Conservation (phyloP, 345 rosid species). For the Limnanthes douglasii region DNA sequence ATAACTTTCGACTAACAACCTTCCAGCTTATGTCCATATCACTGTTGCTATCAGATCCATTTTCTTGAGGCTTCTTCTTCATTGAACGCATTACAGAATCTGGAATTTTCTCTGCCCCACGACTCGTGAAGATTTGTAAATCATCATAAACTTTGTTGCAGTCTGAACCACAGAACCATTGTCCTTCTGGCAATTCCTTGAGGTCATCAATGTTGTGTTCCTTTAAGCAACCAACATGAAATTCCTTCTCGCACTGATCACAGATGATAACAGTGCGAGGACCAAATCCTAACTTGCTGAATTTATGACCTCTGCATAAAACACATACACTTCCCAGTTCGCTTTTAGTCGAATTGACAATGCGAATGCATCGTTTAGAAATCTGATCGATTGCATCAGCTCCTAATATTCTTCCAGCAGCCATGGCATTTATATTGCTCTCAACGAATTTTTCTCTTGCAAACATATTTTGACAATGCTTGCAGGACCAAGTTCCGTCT, state of each 20-base stretch:
- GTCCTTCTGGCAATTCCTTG: conserved; percentile 18
- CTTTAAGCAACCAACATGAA: conserved; percentile 85
- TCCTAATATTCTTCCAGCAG: conserved; percentile 86
- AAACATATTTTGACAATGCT: conserved; percentile 42
- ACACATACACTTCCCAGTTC: conserved; percentile 71
- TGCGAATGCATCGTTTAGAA: conserved; percentile 73
- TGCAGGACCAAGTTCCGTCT: conserved; percentile 71
- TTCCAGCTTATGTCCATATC: conserved; percentile 26
- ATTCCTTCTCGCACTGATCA: conserved; percentile 96
- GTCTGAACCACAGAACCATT: conserved; percentile 79
- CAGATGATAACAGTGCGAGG: conserved; percentile 79
- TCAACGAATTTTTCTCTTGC: conserved; percentile 61
- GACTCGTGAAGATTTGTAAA: conserved; percentile 34
- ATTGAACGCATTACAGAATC: conserved; percentile 27
- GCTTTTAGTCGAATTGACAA: conserved; percentile 40
- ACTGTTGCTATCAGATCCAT: conserved; percentile 23
- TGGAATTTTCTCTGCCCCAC: conserved; percentile 35
- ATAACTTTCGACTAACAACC: conserved; percentile 46
- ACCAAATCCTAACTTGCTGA: conserved; percentile 54
- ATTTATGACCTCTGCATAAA: conserved; percentile 75
- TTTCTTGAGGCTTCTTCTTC: conserved; percentile 39
- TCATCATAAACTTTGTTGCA: conserved; percentile 44
- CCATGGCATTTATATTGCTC: conserved; percentile 60
- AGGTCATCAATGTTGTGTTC: conserved; percentile 67
- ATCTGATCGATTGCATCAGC: conserved; percentile 85